Evolutionary conservation across 352 stramenopile genomes (phyloP).

Genomic region (Pythium dissotocum): DNA sequence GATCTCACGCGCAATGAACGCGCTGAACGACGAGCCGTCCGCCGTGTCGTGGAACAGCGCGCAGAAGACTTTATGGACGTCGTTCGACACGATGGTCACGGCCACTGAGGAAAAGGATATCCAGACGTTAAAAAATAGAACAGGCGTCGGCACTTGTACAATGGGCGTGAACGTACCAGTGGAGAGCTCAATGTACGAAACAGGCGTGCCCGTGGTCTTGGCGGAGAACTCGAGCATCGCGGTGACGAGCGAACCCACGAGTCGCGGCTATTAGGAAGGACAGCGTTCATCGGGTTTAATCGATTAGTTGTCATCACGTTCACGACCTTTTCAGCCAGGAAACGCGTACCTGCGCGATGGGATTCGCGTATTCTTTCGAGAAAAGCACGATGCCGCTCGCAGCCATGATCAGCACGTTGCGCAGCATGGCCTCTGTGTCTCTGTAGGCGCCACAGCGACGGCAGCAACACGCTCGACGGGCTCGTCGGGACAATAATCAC

Average conservation of each 20-base stretch:
- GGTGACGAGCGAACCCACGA: constrained; percentile 90
- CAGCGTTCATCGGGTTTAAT: background rate
- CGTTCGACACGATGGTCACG: constrained; percentile 89
- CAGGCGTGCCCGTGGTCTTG: constrained; percentile 86
- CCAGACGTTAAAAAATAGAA: background rate
- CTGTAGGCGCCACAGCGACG: background rate
- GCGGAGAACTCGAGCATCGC: constrained; percentile 92
- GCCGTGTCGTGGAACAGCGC: constrained; percentile 89
- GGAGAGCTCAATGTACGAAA: constrained; percentile 91
- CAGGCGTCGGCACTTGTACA: constrained; percentile 2
- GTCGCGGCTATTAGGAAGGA: constrained; percentile 51
- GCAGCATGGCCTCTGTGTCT: constrained; percentile 63
- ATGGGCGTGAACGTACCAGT: constrained; percentile 44
- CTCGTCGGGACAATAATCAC: background rate
- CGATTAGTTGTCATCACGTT: background rate
- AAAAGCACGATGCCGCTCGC: constrained; percentile 93
- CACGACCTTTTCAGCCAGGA: background rate
- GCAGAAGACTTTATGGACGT: constrained; percentile 90
- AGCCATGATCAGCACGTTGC: constrained; percentile 92
- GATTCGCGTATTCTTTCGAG: constrained; percentile 91
- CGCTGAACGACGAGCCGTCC: constrained; percentile 76
- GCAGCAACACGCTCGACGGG: background rate
- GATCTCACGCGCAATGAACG: constrained; percentile 89
- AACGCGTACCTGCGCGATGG: constrained; percentile 66
- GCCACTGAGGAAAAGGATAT: constrained; percentile 49